These are phyloP conservation scores for Chaetothyriales sp. DNA, from an alignment of 2,329 filamentous ascomycete species.

Conservation along the genomic window DNA sequence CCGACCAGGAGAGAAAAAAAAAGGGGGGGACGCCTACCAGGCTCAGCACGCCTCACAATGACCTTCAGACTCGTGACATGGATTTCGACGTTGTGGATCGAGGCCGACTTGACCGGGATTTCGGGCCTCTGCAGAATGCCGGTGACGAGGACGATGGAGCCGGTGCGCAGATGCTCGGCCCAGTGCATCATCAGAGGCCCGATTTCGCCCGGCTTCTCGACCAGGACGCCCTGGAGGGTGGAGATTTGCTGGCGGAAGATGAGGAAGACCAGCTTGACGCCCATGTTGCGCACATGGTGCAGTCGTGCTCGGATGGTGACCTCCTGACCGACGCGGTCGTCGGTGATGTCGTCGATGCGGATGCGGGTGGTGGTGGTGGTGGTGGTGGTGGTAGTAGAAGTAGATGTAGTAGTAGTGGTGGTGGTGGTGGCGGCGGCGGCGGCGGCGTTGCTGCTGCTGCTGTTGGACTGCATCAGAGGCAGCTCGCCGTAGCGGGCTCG, in stretches of 20 bases:
- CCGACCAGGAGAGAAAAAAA: too few species aligned
- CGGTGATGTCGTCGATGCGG: constrained; percentile 39
- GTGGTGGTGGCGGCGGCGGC: too few species aligned
- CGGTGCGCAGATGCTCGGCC: constrained; percentile 68
- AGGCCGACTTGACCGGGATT: constrained; percentile 60
- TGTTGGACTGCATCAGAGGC: constrained; percentile 44
- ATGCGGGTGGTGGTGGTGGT: constrained; percentile 35
- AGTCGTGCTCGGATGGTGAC: constrained; percentile 58
- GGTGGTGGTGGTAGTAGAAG: too few species aligned
- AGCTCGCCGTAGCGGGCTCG: constrained; percentile 45
- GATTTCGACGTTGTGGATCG: constrained; percentile 63
- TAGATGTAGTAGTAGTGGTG: too few species aligned
- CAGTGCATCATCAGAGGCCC: constrained; percentile 70
- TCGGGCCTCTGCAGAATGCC: constrained; percentile 61
- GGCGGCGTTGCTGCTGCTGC: too few species aligned
- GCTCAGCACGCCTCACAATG: constrained; percentile 46
- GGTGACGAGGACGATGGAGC: constrained; percentile 63
- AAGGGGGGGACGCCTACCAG: constrained; percentile 20
- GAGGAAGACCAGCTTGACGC: constrained; percentile 69
- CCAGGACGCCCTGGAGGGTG: constrained; percentile 73
- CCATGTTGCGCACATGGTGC: constrained; percentile 69
- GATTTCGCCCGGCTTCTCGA: constrained; percentile 45
- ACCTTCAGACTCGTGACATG: constrained; percentile 53
- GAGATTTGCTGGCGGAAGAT: constrained; percentile 71
- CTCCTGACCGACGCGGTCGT: constrained; percentile 42